Evolutionary conservation across 2,329 filamentous ascomycete species (phyloP), one percentile per base, ranked within the genome.

Genomic region (Juglanconis sp.): DNA sequence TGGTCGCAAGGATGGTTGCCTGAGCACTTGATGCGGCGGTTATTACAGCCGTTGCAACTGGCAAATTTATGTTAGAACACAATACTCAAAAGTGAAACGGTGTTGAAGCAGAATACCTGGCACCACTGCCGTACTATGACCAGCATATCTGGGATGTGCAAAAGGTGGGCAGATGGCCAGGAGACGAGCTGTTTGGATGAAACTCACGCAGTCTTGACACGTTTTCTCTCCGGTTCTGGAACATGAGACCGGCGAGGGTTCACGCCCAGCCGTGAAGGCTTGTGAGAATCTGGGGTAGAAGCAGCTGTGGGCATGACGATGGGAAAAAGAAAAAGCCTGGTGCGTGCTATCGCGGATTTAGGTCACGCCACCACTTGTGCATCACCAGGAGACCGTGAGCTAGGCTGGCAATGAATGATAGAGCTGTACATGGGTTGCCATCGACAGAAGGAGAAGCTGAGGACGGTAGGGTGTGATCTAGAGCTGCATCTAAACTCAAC

Each of bases 31-130:
- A 81, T 78, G 60, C 80, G 76, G 49, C 79, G 77, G 50, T 81
- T 67, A 69, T 83, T 83, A 71, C 80, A 83, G 67, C 71, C 76
- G 66, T 83, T 82, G 72, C 80, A 82, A 60, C 80, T 82, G 38
- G 36, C 40, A 51, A 34, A 15, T 31, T 58, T 31, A 51, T 38
- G 34, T 63, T 40, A 61, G 57, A 56, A 50, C 40, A 35, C 17
- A 59, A 58, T 10, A 24, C 24, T 17, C 36, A 7, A 38, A 42
- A 17, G 51, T 30, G 11, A 5, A 17, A 7, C 36, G 34, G 9
- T 42, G 17, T n/a, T 15, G 32, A 38, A 31, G 24, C 9, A 31
- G 8, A 17, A 15, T 24, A 8, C 24, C 5, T 31, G 36, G 13
- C 24, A 10, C 7, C 11, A 13, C 11, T 17, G 17, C 34, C 50